These are phyloP conservation scores for Acanthamoeba comandoni DNA, from an alignment of 208 protist species.

Conservation along the genomic window DNA sequence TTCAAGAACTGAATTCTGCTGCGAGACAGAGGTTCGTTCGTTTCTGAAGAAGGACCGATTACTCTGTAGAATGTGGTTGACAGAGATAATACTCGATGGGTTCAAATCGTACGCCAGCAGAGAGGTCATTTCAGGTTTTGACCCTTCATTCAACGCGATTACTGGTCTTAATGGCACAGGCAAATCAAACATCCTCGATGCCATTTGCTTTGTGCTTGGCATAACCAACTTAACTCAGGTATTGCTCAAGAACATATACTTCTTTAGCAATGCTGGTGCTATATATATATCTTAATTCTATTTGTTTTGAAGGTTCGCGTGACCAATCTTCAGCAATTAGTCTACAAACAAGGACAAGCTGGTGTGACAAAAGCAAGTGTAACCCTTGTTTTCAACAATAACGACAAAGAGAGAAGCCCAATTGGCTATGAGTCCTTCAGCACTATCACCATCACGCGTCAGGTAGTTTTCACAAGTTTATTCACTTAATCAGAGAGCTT, in stretches of 20 bases:
- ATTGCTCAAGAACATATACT: not conserved
- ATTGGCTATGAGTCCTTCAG: constrained; percentile 97
- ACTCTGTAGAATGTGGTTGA: constrained; percentile 98
- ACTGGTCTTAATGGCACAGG: constrained; percentile 96
- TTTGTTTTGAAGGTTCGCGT: constrained; percentile 94
- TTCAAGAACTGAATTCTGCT: too few species aligned
- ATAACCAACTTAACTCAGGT: constrained; percentile 97
- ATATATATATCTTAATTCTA: too few species aligned
- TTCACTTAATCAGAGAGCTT: too few species aligned
- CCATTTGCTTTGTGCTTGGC: constrained; percentile 99
- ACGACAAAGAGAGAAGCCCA: constrained; percentile 94
- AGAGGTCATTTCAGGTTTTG: constrained; percentile 96
- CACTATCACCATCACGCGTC: constrained; percentile 97
- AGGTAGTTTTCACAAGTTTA: constrained; percentile 82
- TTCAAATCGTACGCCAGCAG: constrained; percentile 99
- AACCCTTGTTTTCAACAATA: constrained; percentile 99
- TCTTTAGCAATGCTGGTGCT: not conserved
- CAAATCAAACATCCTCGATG: constrained; percentile 99
- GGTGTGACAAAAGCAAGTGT: constrained; percentile 99
- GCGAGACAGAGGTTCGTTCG: too few species aligned
- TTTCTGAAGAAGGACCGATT: too few species aligned
- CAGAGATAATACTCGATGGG: constrained; percentile 99
- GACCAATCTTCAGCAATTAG: constrained; percentile 96
- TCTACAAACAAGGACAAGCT: constrained; percentile 99
- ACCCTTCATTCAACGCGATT: constrained; percentile 99